Base-by-base conservation (phyloP, 306 rosid species). In the Corylus americana region DNA sequence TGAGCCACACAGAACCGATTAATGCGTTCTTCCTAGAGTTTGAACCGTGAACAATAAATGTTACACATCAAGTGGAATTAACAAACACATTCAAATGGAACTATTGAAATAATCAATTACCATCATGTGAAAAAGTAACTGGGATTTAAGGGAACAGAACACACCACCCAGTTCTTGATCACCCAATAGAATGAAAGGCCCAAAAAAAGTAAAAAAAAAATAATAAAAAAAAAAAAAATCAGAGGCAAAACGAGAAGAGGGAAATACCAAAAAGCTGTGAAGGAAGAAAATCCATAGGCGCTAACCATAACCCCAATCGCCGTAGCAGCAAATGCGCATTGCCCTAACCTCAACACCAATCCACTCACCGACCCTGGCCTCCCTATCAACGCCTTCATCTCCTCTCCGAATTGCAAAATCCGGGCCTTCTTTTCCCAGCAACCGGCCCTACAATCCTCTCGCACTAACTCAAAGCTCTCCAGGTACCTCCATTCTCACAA, bases 251-350 rank as follows among this genome's bases (percentile, higher is more conserved):
- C 18, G 31, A 29, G 53, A 22, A 0, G 39, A 71, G 37, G 68
- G 68, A 35, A 64, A 79, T 90, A 94, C 98, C 98, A 94, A 77
- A 92, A 94, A 76, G 95, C 97, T 27, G 98, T 91, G 86, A 78
- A 91, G 80, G 81, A 69, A 39, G 95, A 87, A 84, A 94, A 94
- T 67, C 92, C 89, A 62, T 14, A 14, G 31, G 97, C 84, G 79
- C 97, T 84, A 86, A 90, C 91, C 98, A 94, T 91, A 48, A 90
- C 76, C 18, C 83, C 91, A 67, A 94, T 92, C 53, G 98, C 89
- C 70, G 91, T 86, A 47, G 91, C 85, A 27, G 97, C 97, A 77
- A 87, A 92, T 4, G 87, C 86, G 39, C 90, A 91, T 82, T 94
- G 98, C 62, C 97, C 95, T 14, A 92, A 39, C 76, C 98, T 88